Base-by-base conservation (phyloP, 805 yeast species). In the Zygoascus flipseniorum region DNA sequence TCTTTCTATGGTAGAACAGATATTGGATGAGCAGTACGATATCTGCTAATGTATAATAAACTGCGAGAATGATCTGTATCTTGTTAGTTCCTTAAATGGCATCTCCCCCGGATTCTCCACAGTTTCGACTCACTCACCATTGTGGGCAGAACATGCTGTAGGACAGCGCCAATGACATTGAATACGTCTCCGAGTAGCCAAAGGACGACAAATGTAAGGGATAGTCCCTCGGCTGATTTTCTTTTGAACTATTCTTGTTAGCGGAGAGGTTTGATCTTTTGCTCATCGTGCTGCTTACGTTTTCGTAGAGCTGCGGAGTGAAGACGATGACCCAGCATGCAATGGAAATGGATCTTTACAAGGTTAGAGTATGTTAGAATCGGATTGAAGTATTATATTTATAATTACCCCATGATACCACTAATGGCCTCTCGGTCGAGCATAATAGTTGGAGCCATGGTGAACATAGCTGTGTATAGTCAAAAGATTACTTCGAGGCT, bases 241-340 rank as follows among this genome's bases (percentile, higher is more conserved):
- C 98, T 74, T 56, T 77, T 76, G 64, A 87, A 89, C 71, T 68
- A 43, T 8, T 39, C 35, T 53, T 35, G 39, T 42, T 42, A 39
- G 35, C 16, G 37, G 19, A 11, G 10, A 16, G 11, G 2, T 20
- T 10, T 20, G n/a, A 19, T 8, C 18, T 19, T 2, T 13, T 14
- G 32, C 28, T 16, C n/a, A 39, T 48, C 10, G 28, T 13, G 35
- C 11, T 18, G 54, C 71, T 41, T 59, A 68, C 72, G 67, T 90
- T 92, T 65, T 93, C 97, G 68, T 89, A 90, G 46, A 93, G 85
- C 66, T 92, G 98, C 10, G 98, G 98, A 41, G 96, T 95, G 74
- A 93, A 92, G 16, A 92, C 99, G 48, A 93, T 90, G 55, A 93
- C 85, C 99, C 99, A 92, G 68, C 97, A 93, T 14, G 97, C 96